Base-by-base conservation (phyloP, 179 eudicot species). In the Camellia oleifera region DNA sequence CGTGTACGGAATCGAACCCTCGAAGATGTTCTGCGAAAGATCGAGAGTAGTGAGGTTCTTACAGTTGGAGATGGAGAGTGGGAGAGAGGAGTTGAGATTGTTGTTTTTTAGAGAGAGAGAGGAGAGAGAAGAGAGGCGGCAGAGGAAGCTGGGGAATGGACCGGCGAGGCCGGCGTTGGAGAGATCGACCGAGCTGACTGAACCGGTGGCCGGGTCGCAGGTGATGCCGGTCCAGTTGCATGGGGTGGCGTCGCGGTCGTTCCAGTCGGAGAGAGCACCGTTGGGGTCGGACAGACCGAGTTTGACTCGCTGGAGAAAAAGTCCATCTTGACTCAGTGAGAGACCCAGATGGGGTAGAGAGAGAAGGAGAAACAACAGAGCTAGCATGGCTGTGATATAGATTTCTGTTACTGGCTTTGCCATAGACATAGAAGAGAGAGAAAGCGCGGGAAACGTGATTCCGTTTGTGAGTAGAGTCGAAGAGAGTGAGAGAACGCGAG, bases 201-300 rank as follows among this genome's bases (percentile, higher is more conserved):
- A 60, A 68, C 13, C 20, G 57, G 74, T 11, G 0, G 14, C 11
- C 18, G 48, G 13, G 72, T 79, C 46, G 86, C 91, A 88, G 50
- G 74, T 26, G 61, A 88, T 58, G 11, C 91, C 89, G 40, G 84
- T 81, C 91, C 91, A 88, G 80, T 85, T 86, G 65, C 91, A 88
- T 3, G 91, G 91, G 54, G 76, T 81, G 32, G 69, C 70, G 65
- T 83, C 86, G 4, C 66, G 62, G 14, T 57, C 69, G 76, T 86
- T 83, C 91, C 91, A 88, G 84, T 62, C 58, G 66, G 89, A 84
- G 72, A 88, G 80, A 11, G 14, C 13, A 9, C 62, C 66, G 40
- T 14, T 10, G 0, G 87, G 85, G 76, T 85, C 87, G 3, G 70
- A 46, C 46, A 82, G 81, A 4, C 78, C 15, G 46, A 20, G 79